A percentile compares a stretch with the other conserved stretches of the same genome.
phyloP scores from a whole-genome alignment of 2,329 filamentous ascomycete species.

The Aaosphaeria pasadenensis region DNA sequence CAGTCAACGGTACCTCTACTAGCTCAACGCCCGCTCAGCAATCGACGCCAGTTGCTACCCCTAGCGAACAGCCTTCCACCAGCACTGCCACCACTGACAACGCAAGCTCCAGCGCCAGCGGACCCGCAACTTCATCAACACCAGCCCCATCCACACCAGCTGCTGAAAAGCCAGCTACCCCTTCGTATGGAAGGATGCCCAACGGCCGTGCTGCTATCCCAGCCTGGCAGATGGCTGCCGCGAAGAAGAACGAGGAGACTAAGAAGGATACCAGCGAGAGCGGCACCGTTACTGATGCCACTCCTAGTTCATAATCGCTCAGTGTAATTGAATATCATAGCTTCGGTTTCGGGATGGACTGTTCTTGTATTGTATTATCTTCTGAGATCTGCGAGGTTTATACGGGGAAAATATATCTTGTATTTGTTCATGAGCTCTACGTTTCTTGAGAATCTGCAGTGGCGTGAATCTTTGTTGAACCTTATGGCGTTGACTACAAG shows the following conservation, averaged over 20 bases:
- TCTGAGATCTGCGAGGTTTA: no score
- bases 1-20: constrained; percentile 23
- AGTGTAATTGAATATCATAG: no score
- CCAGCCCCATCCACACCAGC: constrained; percentile 15
- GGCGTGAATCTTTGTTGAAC: no score
- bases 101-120: constrained; percentile 13
- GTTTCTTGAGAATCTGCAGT: no score
- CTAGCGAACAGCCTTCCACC: constrained; percentile 18
- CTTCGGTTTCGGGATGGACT: no score
- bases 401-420: no score
- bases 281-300: constrained; percentile 33
- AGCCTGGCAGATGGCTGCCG: constrained; percentile 53
- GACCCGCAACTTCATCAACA: constrained; percentile 9
- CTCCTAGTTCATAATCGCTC: constrained; percentile 13
- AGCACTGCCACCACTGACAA: constrained; percentile 12
- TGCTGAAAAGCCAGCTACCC: constrained; percentile 23
- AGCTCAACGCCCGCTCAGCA: constrained; percentile 14
- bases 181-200: constrained; percentile 28
- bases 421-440: no score
- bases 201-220: constrained; percentile 47
- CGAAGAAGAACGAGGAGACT: constrained; percentile 44
- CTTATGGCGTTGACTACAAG: no score
- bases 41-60: constrained; percentile 11
- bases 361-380: no score
- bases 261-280: constrained; percentile 43